Conservation (phyloP, 352 stramenopile species). For the Globisporangium orthogonon region DNA sequence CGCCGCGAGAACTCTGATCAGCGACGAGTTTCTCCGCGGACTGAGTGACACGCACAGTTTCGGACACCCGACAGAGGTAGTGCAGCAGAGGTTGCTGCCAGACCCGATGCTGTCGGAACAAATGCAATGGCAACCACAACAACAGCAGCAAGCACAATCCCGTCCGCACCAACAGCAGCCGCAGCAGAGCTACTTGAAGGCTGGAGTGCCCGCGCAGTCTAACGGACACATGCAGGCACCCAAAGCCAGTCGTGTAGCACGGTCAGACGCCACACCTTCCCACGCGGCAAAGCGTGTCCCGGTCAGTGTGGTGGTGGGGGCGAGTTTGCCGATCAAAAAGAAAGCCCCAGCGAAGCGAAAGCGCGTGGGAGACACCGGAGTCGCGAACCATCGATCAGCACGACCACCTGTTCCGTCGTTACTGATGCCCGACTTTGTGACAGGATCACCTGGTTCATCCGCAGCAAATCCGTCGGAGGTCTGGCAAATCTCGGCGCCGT, state of each 20-base stretch:
- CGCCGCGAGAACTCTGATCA: not conserved
- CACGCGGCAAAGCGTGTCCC: not conserved
- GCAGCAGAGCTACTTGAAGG: not conserved
- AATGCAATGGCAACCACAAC: not conserved
- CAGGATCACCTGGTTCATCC: not conserved
- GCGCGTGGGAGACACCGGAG: not conserved
- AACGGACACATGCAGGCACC: not conserved
- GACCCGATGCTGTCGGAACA: not conserved
- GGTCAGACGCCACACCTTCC: not conserved
- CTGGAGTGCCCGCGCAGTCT: not conserved
- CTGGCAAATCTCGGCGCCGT: no score
- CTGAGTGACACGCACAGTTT: not conserved
- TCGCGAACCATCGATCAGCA: not conserved
- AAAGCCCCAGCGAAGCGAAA: constrained; percentile 4
- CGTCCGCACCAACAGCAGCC: not conserved
- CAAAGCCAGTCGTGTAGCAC: not conserved
- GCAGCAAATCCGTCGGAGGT: no score
- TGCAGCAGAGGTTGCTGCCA: not conserved
- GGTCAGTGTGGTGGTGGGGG: not conserved
- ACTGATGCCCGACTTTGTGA: not conserved
- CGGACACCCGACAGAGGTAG: not conserved
- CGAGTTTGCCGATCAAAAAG: constrained; percentile 1
- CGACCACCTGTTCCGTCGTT: not conserved
- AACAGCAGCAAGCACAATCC: not conserved
- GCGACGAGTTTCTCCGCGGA: constrained; percentile 3